A percentile compares a stretch with the other conserved stretches of the same genome.
phyloP scores from a whole-genome alignment of 495 filamentous ascomycete genomes.

The Astrothelium macrocarpum region DNA sequence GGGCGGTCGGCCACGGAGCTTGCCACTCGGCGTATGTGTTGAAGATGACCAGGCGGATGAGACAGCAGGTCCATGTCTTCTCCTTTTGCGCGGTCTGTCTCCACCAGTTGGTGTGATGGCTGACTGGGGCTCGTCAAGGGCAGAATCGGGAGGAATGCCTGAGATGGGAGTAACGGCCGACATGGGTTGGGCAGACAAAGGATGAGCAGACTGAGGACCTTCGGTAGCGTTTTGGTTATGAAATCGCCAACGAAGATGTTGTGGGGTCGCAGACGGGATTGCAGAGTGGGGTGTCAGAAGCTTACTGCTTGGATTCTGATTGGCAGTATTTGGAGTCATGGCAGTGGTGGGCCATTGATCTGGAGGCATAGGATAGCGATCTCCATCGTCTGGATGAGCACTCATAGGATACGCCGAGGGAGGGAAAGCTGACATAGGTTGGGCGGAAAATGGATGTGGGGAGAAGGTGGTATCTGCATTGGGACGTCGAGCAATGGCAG shows the following conservation, averaged over 20 bases:
- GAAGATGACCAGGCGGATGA: constrained; percentile 88
- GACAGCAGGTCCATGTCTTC: constrained; percentile 85
- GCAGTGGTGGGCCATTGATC: not conserved
- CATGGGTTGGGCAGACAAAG: constrained; percentile 67
- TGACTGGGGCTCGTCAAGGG: constrained; percentile 55
- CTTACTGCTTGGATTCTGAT: constrained; percentile 5
- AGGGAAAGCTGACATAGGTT: constrained; percentile 48
- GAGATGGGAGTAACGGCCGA: constrained; percentile 22
- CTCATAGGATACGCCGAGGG: constrained; percentile 53
- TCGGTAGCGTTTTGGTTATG: constrained; percentile 43
- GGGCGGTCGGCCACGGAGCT: constrained; percentile 75
- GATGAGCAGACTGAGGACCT: constrained; percentile 48
- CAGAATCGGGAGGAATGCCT: constrained; percentile 38
- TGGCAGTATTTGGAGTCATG: not conserved
- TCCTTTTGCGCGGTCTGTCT: constrained; percentile 38
- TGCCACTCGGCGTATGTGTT: constrained; percentile 56
- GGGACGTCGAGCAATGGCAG: constrained; percentile 33
- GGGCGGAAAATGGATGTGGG: constrained; percentile 57
- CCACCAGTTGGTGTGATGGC: constrained; percentile 52
- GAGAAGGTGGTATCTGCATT: constrained; percentile 48
- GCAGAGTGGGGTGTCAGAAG: constrained; percentile 26
- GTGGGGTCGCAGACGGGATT: constrained; percentile 22
- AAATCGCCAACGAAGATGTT: constrained; percentile 39
- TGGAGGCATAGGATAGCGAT: not conserved
- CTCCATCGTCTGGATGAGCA: constrained; percentile 45